Evolutionary conservation across 2,329 filamentous ascomycete species (phyloP), one percentile per base, ranked within the genome.

Genomic region (Mollisiaceae sp.): DNA sequence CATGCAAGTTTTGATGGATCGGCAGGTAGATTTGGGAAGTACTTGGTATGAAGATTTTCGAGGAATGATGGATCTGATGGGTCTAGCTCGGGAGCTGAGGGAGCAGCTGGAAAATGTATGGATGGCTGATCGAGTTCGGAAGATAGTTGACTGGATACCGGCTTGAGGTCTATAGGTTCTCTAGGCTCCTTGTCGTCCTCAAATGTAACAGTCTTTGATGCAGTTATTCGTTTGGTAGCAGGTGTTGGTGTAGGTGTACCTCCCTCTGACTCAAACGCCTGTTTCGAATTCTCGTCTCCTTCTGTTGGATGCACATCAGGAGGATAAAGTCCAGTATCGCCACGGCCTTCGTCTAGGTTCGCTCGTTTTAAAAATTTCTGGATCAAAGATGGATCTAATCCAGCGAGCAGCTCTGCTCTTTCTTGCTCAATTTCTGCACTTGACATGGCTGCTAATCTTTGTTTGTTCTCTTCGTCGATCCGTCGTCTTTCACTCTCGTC

Each of bases 1-100:
- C 94, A 99, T 22, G 92, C 91, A 4, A 97, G 86, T 61, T 92
- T 90, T 65, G 89, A 89, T 0, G 94, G 93, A 77, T 97, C 92
- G 62, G 93, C 88, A 1, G 94, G 88, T 0, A 97, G 89, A 68
- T 89, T 87, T 14, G 95, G 94, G 79, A 97, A 99, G 84, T 97
- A 99, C 78, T 97, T 97, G 24, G 88, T 81, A 82, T 97, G 94
- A 6, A 99, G 87, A 64, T 92, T 90, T 56, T 86, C 80, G 65
- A 98, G 88, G 80, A 98, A 98, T 74, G 92, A 84, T 0, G 92
- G 90, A 65, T 94, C 92, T 43, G 87, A 82, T 0, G 94, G 93
- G 76, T 98, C 92, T 69, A 98, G 89, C 65, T 93, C 89, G 12
- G 91, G 91, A 1, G 84, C 77, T 24, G 82, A 71, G 77, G 82